These are phyloP conservation scores for Saksenaea oblongispora DNA, from an alignment of 371 early-diverging fungal species.

Conservation along the genomic window DNA sequence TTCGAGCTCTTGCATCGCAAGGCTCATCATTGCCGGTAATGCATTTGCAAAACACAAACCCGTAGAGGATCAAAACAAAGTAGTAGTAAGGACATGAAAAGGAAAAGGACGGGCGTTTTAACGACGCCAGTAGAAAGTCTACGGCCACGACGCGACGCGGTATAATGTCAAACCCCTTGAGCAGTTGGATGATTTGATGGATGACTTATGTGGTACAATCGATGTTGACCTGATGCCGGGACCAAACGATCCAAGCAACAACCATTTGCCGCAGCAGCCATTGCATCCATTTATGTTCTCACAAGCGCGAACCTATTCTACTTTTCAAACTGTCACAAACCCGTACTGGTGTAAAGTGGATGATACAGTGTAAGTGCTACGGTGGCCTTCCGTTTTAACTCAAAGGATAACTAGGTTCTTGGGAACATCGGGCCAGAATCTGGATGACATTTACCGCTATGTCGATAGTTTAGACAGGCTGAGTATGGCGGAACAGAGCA, in stretches of 20 bases:
- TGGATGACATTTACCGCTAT: constrained; percentile 83
- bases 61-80: constrained; percentile 35
- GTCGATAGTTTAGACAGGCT: constrained; percentile 56
- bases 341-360: constrained; percentile 77
- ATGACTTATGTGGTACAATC: constrained; percentile 62
- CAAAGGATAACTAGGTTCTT: constrained; percentile 50
- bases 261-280: constrained; percentile 86
- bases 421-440: constrained; percentile 84
- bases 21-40: constrained; percentile 82
- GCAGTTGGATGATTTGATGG: constrained; percentile 60
- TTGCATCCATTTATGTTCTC: constrained; percentile 72
- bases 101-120: background rate
- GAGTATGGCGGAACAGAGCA: constrained; percentile 65
- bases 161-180: constrained; percentile 47
- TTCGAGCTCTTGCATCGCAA: constrained; percentile 49
- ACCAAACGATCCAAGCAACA: constrained; percentile 72
- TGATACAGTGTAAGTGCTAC: constrained; percentile 47
- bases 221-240: constrained; percentile 90
- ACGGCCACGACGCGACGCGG: constrained; percentile 51
- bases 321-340: constrained; percentile 76
- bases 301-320: constrained; percentile 53
- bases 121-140: constrained; percentile 42
- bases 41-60: constrained; percentile 49
- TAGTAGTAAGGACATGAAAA: constrained; percentile 20
- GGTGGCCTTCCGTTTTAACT: background rate